Base-by-base conservation (phyloP, 2,329 filamentous ascomycete genomes). In the Penicillium sumatraense region DNA sequence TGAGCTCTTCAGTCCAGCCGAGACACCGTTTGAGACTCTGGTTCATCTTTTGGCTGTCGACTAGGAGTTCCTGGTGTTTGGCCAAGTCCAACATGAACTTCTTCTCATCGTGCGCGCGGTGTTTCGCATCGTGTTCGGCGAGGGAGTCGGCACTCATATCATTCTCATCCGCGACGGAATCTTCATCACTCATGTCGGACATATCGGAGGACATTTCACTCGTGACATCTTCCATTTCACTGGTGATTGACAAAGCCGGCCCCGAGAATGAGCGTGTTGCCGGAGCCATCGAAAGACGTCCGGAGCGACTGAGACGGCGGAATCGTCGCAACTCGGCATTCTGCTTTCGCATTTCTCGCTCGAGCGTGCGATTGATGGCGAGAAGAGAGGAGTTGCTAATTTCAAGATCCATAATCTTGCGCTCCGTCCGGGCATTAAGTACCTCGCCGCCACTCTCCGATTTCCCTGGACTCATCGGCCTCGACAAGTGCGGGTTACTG, bases 321-420 rank as follows among this genome's bases (percentile, higher is more conserved):
- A 88, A 98, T 40, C 93, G 84, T 54, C 95, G 87, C 27, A 99
- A 73, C 70, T 99, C 95, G 1, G 89, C 85, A 33, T 90, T 93
- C 68, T 98, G 93, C 70, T 96, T 96, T 23, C 92, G 86, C 66
- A 99, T 83, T 70, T 98, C 91, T 21, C 91, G 86, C 75, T 99
- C 95, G 0, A 99, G 78, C 0, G 92, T 95, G 50, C 93, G 84
- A 70, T 99, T 99, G 76, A 99, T 98, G 36, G 95, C 95, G 53
- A 96, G 85, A 3, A 99, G 82, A 1, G 93, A 97, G 1, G 91
- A 95, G 68, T 99, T 99, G 52, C 90, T 96, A 60, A 99, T 99
- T 71, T 99, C 91, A 5, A 99, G 80, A 71, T 99, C 95, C 63
- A 98, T 85, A 1, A 99, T 93, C 77, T 98, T 99, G 58, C 95